These are phyloP conservation scores for Cercospora janseana DNA, from an alignment of 2,329 filamentous ascomycete species.

Conservation along the genomic window DNA sequence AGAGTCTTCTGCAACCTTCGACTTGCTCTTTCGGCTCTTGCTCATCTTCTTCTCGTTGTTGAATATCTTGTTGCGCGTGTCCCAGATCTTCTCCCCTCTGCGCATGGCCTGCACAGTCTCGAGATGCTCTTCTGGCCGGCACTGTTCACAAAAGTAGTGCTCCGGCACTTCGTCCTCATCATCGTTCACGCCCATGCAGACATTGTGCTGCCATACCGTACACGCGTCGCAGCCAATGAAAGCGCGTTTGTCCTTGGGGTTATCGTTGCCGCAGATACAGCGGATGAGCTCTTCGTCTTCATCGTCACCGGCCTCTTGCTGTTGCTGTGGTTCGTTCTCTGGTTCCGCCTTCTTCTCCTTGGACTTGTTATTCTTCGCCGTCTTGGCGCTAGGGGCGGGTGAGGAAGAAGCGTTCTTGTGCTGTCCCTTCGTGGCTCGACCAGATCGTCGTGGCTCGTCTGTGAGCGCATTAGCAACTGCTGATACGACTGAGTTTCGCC, in stretches of 20 bases:
- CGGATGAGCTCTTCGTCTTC: slow-evolving; percentile 63
- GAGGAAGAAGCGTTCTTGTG: slow-evolving; percentile 79
- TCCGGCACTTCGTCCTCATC: slow-evolving; percentile 72
- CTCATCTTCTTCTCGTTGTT: slow-evolving; percentile 59
- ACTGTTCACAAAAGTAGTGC: slow-evolving; percentile 90
- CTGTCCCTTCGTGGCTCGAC: slow-evolving; percentile 93
- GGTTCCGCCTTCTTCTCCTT: slow-evolving; percentile 46
- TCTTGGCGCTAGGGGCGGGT: slow-evolving; percentile 38
- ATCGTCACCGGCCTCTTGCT: slow-evolving; percentile 54
- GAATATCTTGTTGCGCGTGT: slow-evolving; percentile 45
- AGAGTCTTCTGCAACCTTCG: slow-evolving; percentile 31
- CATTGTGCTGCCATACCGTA: slow-evolving; percentile 93
- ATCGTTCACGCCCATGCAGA: slow-evolving; percentile 85
- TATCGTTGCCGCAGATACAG: slow-evolving; percentile 87
- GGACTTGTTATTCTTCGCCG: slow-evolving; percentile 33
- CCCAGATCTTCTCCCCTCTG: slow-evolving; percentile 84
- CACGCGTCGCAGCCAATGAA: slow-evolving; percentile 97
- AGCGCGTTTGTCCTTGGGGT: slow-evolving; percentile 79
- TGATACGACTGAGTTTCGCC: too few relatives aligned
- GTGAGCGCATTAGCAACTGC: slow-evolving; percentile 26
- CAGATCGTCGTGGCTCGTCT: slow-evolving; percentile 89
- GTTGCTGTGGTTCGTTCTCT: slow-evolving; percentile 34
- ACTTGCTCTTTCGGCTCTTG: slow-evolving; percentile 58
- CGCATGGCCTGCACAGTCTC: slow-evolving; percentile 74
- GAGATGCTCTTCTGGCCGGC: slow-evolving; percentile 78